These are phyloP conservation scores for Aspergillus latus DNA, from an alignment of 2,329 filamentous ascomycete species.

Conservation along the genomic window DNA sequence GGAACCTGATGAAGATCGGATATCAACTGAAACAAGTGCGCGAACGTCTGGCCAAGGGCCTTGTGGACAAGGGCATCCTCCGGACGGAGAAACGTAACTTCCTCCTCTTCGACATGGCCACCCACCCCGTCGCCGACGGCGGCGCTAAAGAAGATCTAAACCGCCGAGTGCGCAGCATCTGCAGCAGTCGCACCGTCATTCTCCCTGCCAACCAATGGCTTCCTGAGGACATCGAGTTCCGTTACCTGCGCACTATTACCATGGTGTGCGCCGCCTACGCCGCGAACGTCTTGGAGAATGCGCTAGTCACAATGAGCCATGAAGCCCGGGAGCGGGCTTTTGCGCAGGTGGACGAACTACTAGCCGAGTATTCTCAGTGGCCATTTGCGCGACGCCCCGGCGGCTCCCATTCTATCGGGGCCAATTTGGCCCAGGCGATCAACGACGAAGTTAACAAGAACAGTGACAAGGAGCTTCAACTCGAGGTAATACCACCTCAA, in stretches of 20 bases:
- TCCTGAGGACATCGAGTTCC: conserved; percentile 90
- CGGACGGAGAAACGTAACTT: conserved; percentile 99
- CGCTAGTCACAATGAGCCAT: conserved; percentile 88
- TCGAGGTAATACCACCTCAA: conserved; percentile 66
- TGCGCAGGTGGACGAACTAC: conserved; percentile 91
- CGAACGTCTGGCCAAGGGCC: conserved; percentile 92
- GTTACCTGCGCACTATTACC: conserved; percentile 84
- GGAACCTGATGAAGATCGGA: conserved; percentile 99
- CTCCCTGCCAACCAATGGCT: conserved; percentile 83
- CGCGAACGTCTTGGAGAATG: conserved; percentile 96
- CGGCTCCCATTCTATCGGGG: conserved; percentile 79
- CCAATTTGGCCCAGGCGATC: conserved; percentile 86
- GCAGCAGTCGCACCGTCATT: conserved; percentile 91
- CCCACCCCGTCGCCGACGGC: conserved; percentile 92
- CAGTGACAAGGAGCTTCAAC: conserved; percentile 92
- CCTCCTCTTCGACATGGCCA: conserved; percentile 99
- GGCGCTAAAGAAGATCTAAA: conserved; percentile 98
- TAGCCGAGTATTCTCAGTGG: conserved; percentile 97
- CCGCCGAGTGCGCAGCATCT: conserved; percentile 83
- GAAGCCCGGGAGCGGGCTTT: conserved; percentile 93
- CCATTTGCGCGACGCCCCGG: conserved; percentile 81
- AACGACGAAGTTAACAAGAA: conserved; percentile 79
- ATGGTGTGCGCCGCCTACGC: conserved; percentile 99
- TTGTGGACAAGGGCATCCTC: conserved; percentile 97
- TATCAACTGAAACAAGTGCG: conserved; percentile 99